These are phyloP conservation scores for Russula ochroleuca DNA, from an alignment of 768 basidiomycete genomes.

Conservation along the genomic window DNA sequence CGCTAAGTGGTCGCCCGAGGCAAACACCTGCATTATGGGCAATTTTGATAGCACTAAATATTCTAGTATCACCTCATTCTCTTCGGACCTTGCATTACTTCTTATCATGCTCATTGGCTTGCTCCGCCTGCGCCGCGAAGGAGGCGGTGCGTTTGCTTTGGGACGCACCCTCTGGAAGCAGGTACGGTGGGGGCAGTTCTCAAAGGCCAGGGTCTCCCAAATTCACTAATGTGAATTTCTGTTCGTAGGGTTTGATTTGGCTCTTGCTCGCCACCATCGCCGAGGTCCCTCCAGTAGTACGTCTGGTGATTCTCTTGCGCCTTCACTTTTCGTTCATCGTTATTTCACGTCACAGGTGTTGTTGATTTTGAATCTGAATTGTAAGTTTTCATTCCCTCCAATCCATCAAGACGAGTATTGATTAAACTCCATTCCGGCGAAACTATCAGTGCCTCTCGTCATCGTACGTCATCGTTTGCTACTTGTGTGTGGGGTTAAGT, in stretches of 20 bases:
- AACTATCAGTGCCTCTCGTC: not conserved
- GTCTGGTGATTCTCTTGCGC: not conserved
- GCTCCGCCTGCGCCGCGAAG: not conserved
- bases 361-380: slow-evolving; percentile 10
- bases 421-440: not conserved
- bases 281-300: not conserved
- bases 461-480: not conserved
- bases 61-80: not conserved
- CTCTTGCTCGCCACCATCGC: not conserved
- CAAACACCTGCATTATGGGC: not conserved
- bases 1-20: not conserved
- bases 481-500: not conserved
- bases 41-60: no score
- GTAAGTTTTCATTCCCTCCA: not conserved
- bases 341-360: not conserved
- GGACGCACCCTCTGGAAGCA: slow-evolving; percentile 7
- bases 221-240: not conserved
- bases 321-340: not conserved
- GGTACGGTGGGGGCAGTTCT: not conserved
- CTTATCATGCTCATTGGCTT: not conserved
- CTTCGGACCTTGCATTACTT: not conserved
- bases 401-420: not conserved
- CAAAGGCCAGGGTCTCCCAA: not conserved
- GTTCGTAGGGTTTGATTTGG: not conserved
- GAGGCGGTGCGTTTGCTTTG: not conserved